Evolutionary conservation across 2,329 filamentous ascomycete species (phyloP).

Genomic region (Emydomyces testavorans): DNA sequence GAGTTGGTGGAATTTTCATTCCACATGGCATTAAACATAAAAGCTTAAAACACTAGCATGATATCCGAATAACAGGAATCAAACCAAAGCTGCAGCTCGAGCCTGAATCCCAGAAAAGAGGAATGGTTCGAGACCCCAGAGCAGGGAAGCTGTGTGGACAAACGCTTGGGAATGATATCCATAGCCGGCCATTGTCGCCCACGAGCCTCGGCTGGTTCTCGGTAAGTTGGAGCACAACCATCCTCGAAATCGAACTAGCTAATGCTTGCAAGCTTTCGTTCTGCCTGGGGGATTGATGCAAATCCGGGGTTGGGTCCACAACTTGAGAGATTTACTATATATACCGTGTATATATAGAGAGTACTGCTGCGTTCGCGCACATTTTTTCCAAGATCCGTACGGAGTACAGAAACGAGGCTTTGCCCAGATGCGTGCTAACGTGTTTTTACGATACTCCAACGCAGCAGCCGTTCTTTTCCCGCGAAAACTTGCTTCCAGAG

Average conservation of each 20-base stretch:
- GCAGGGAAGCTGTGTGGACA: no score
- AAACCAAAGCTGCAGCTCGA: neutral
- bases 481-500: no score
- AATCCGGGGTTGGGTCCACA: neutral
- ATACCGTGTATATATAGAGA: neutral
- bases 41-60: neutral
- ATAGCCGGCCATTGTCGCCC: neutral
- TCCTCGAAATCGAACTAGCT: neutral
- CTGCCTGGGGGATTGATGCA: neutral
- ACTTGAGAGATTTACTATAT: neutral
- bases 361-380: neutral
- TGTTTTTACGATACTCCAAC: no score
- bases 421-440: neutral
- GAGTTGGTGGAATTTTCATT: neutral
- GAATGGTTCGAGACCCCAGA: slow-evolving; percentile 1
- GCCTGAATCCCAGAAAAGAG: neutral
- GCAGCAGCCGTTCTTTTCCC: no score
- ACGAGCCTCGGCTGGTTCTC: neutral
- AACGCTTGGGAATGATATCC: neutral
- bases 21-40: neutral
- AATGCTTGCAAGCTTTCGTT: neutral
- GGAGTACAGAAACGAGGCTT: neutral
- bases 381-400: neutral
- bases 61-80: no score
- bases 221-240: neutral